Base-by-base conservation (phyloP, 352 stramenopile species). In the Phytophthora hybrid region DNA sequence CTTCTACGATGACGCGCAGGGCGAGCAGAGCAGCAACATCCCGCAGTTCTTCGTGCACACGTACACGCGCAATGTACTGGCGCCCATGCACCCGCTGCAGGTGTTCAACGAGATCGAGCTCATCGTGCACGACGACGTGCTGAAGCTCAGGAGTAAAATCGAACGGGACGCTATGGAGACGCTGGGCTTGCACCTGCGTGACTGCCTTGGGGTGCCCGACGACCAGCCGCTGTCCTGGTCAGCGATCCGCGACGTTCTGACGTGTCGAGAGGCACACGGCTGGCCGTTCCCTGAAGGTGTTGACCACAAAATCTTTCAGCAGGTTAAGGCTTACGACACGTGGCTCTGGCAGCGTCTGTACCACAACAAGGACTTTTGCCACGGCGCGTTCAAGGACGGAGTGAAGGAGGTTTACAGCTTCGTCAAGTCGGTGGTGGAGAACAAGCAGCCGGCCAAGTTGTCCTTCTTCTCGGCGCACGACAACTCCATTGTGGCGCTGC, bases 311-410 rank as follows among this genome's bases (percentile, higher is more conserved):
- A 87, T 92, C 56, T 89, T 88, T 49, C 69, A 79, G 13, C 72
- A 85, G 64, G 80, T 94, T 31, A 75, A 81, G 47, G 79, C 77
- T 39, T 93, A 93, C 73, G 88, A 94, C 60, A 83, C 88, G 66
- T 95, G 88, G 89, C 81, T 94, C 41, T 96, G 88, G 89, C 83
- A 96, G 58, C 75, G 80, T 49, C 76, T 94, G 66, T 96, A 94
- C 72, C 78, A 75, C 19, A 76, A 81, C 71, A 80, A 82, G 34
- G 76, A 80, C 19, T 90, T 93, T 57, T 92, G 83, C 71, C 82
- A 84, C 59, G 64, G 70, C 49, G 80, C 83, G 13, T 96, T 93
- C 67, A 77, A 87, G 49, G 74, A 89, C 34, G 89, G 85, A 11
- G 84, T 94, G 52, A 68, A 76, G 13, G 75, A 90, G 59, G 76